These are phyloP conservation scores for Seminavis robusta DNA, from an alignment of 108 stramenopile genomes.

Conservation along the genomic window DNA sequence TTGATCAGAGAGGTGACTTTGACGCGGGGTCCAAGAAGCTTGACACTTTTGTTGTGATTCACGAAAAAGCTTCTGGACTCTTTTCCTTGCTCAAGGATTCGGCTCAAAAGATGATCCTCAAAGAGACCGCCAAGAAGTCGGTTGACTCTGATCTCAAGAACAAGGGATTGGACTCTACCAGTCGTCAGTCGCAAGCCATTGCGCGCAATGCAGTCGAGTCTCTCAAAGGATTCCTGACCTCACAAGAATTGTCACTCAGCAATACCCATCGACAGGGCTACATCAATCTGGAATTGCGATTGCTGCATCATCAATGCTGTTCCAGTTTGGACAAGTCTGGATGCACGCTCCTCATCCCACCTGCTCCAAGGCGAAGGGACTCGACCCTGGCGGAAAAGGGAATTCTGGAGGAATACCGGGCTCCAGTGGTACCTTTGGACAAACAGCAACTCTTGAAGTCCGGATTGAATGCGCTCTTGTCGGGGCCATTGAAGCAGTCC, in stretches of 20 bases:
- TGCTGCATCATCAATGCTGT: slow-evolving; percentile 84
- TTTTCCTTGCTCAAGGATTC: slow-evolving; percentile 73
- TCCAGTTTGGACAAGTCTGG: slow-evolving; percentile 44
- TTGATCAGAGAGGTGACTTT: slow-evolving; percentile 75
- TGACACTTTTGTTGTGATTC: slow-evolving; percentile 86
- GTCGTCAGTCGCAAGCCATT: neutral
- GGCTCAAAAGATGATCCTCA: slow-evolving; percentile 52
- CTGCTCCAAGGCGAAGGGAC: slow-evolving; percentile 23
- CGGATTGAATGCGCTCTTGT: slow-evolving; percentile 62
- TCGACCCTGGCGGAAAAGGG: slow-evolving; percentile 36
- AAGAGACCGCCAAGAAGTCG: slow-evolving; percentile 11
- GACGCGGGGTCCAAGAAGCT: slow-evolving; percentile 82
- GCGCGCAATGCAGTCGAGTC: slow-evolving; percentile 53
- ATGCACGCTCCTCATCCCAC: slow-evolving; percentile 34
- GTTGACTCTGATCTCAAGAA: too few species aligned
- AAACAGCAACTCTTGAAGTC: slow-evolving; percentile 52
- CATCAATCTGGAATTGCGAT: slow-evolving; percentile 74
- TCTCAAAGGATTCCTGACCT: slow-evolving; percentile 70
- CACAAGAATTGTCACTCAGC: slow-evolving; percentile 75
- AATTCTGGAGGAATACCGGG: slow-evolving; percentile 61
- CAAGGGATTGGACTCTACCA: slow-evolving; percentile 12
- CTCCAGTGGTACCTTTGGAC: slow-evolving; percentile 66
- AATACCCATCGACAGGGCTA: slow-evolving; percentile 76
- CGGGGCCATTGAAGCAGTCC: slow-evolving; percentile 71
- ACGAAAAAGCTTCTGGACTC: slow-evolving; percentile 80